These are phyloP conservation scores for Lasiodiplodia gonubiensis DNA, from an alignment of 2,329 filamentous ascomycete species.

Conservation along the genomic window DNA sequence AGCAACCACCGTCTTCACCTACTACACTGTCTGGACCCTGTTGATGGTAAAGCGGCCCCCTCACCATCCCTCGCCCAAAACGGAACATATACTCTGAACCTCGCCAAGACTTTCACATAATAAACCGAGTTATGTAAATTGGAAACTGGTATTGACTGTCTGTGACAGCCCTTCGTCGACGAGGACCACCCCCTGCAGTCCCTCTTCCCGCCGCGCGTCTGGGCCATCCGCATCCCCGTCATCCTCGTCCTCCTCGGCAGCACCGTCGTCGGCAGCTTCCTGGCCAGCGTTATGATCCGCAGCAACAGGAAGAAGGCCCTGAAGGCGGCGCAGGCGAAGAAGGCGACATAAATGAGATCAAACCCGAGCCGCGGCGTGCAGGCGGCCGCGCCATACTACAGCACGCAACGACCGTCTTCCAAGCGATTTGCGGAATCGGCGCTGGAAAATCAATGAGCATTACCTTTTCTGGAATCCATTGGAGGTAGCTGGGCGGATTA, in stretches of 20 bases:
- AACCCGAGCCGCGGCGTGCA: neutral
- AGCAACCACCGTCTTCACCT: constrained; percentile 76
- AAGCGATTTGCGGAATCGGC: neutral
- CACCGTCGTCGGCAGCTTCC: constrained; percentile 93
- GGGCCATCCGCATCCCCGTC: constrained; percentile 98
- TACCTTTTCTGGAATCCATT: neutral
- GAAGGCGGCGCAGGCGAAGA: constrained; percentile 92
- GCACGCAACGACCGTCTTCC: neutral
- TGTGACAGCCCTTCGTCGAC: constrained; percentile 88
- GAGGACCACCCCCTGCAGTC: constrained; percentile 90
- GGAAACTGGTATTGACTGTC: neutral
- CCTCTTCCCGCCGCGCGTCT: constrained; percentile 95
- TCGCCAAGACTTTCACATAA: neutral
- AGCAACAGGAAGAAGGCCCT: constrained; percentile 98
- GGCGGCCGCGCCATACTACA: neutral
- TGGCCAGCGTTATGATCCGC: constrained; percentile 97
- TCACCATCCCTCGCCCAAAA: neutral
- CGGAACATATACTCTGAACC: neutral
- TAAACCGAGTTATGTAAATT: neutral
- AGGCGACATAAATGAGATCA: constrained; percentile 58
- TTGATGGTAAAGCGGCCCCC: constrained; percentile 73
- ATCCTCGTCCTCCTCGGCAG: constrained; percentile 91
- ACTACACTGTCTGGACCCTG: constrained; percentile 98
- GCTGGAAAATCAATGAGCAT: neutral
- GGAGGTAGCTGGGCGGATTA: neutral